Conservation (phyloP, 1,284 basidiomycete genomes). For the Apiotrichum gracile region DNA sequence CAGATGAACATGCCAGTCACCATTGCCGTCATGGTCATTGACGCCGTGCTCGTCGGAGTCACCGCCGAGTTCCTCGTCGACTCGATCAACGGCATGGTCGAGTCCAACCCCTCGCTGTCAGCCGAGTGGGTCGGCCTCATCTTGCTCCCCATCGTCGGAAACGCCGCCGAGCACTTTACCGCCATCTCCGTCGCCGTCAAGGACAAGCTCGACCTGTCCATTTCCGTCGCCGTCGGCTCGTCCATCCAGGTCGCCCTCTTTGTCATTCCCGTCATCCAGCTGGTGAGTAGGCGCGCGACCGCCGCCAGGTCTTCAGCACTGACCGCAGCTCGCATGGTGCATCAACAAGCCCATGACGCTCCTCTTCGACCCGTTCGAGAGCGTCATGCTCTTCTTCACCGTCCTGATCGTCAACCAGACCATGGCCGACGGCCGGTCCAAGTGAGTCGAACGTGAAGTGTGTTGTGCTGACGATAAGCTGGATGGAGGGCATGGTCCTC, state of each 20-base stretch:
- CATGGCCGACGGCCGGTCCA: constrained; percentile 58
- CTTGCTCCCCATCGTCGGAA: constrained; percentile 47
- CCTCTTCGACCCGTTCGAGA: constrained; percentile 49
- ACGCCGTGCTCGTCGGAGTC: constrained; percentile 51
- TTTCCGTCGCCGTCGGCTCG: constrained; percentile 80
- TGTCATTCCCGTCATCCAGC: constrained; percentile 61
- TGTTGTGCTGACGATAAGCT: constrained; percentile 8
- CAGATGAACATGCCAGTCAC: constrained; percentile 53
- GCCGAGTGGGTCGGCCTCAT: constrained; percentile 78
- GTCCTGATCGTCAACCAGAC: constrained; percentile 77
- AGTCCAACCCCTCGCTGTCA: constrained; percentile 50
- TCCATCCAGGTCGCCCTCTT: constrained; percentile 83
- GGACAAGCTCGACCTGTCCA: constrained; percentile 52
- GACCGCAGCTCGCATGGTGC: constrained; percentile 46
- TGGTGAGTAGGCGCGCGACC: not conserved
- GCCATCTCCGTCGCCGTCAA: constrained; percentile 83
- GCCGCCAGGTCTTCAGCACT: not conserved
- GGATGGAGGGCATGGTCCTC: constrained; percentile 53
- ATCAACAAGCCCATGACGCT: constrained; percentile 51
- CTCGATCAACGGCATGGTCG: constrained; percentile 45
- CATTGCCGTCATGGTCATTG: constrained; percentile 39
- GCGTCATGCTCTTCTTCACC: constrained; percentile 53
- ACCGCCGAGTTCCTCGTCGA: constrained; percentile 64
- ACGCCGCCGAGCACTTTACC: constrained; percentile 67
- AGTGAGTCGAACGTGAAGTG: constrained; percentile 17